Evolutionary conservation across 208 protist genomes (phyloP), one percentile per base, ranked within the genome.

Genomic region (Leishmania turanica): DNA sequence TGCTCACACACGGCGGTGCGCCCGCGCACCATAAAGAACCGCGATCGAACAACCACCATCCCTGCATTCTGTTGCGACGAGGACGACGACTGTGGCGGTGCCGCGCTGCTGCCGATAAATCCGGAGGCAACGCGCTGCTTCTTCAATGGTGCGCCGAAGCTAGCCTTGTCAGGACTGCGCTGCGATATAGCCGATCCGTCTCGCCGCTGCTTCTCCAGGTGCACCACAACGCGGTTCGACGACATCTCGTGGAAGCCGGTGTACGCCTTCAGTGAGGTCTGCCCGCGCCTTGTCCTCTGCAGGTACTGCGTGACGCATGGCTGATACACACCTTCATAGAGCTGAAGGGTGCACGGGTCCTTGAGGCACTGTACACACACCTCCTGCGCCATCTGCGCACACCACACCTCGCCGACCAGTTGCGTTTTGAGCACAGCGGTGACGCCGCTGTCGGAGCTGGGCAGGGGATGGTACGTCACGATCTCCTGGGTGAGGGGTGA

Each of bases 351-450:
- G 62, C 70, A 76, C 0, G 94, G 94, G 77, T 97, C 91, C 64
- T 87, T 89, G 11, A 91, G 53, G 76, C 89, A 92, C 71, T 91
- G 88, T 65, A 80, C 90, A 54, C 94, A 97, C 70, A 97, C 88
- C 60, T 87, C 84, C 54, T 82, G 66, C 1, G 92, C 91, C 17
- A 88, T 76, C 8, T 92, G 86, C 58, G 80, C 83, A 15, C 74
- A 37, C 83, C 90, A 89, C 53, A 71, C 34, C 8, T 80, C 75
- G 6, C 94, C 94, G 0, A 97, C 80, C 66, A 97, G 65, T 27
- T 93, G 84, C 31, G 80, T 84, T 70, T 92, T 91, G 51, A 89
- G 83, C 9, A 15, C 62, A 9, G 56, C 47, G 45, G 47, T 60
- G 40, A 15, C 40, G 62, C 45, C 64, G 45, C 75, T 19, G 53